phyloP scores from a whole-genome alignment of 768 basidiomycete species.

The Cytidiella melzeri region DNA sequence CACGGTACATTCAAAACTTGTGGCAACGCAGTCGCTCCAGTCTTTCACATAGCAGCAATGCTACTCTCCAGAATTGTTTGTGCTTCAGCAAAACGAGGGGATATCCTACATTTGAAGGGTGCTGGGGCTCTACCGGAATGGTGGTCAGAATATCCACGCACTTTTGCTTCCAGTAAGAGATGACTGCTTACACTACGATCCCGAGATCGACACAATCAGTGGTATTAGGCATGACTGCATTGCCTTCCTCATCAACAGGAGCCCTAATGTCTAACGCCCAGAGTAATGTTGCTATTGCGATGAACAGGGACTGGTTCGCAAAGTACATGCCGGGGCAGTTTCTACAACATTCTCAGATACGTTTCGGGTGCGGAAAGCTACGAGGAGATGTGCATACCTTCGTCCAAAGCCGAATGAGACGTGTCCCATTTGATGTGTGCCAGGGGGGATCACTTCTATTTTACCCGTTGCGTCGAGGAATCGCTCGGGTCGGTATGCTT shows the following conservation, averaged over 20 bases:
- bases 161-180: too few relatives aligned
- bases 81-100: neutral
- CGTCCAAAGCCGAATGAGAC: slow-evolving; percentile 31
- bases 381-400: slow-evolving; percentile 16
- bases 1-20: too few relatives aligned
- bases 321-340: slow-evolving; percentile 64
- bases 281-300: slow-evolving; percentile 56
- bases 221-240: neutral
- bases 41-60: too few relatives aligned
- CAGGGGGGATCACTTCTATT: slow-evolving; percentile 21
- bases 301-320: slow-evolving; percentile 45
- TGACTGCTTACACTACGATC: neutral
- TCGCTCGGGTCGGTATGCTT: slow-evolving; percentile 26
- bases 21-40: too few relatives aligned
- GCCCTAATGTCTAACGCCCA: slow-evolving; percentile 56
- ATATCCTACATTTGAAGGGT: neutral
- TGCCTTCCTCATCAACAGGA: neutral
- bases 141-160: too few relatives aligned
- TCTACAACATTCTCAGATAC: slow-evolving; percentile 22
- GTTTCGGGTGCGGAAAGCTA: neutral
- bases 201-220: neutral
- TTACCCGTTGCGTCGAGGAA: slow-evolving; percentile 27
- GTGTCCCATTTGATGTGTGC: slow-evolving; percentile 12
- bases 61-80: neutral
- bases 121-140: neutral